phyloP scores from a whole-genome alignment of 108 stramenopile species.

The Pseudonitzschia multistriata region DNA sequence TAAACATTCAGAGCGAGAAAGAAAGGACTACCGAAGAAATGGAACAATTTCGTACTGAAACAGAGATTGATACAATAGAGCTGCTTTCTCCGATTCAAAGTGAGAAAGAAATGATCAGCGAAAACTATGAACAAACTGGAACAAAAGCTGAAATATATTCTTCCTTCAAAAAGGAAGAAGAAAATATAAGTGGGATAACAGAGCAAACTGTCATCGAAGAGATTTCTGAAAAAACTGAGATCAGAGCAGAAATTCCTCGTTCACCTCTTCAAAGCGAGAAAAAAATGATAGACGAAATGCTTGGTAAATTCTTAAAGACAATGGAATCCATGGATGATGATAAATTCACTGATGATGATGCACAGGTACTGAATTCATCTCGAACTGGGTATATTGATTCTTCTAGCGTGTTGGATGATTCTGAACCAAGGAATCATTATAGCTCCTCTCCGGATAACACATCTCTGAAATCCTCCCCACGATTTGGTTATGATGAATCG shows the following conservation, averaged over 20 bases:
- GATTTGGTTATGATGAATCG: neutral
- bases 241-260: neutral
- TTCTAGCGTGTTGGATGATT: too few species aligned
- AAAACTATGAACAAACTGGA: neutral
- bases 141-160: neutral
- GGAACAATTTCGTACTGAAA: neutral
- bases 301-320: slow-evolving; percentile 2
- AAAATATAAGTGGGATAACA: too few species aligned
- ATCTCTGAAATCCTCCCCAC: neutral
- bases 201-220: too few species aligned
- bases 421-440: too few species aligned
- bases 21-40: neutral
- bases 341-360: too few species aligned
- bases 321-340: slow-evolving; percentile 11
- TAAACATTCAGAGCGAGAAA: too few species aligned
- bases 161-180: neutral
- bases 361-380: too few species aligned
- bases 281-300: neutral
- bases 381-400: too few species aligned
- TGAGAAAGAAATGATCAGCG: neutral
- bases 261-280: slow-evolving; percentile 6
- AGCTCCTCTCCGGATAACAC: neutral
- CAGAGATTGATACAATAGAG: neutral
- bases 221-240: neutral
- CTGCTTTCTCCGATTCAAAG: neutral